phyloP scores from a whole-genome alignment of 75 land plant species.

The Isoetes taiwanensis region DNA sequence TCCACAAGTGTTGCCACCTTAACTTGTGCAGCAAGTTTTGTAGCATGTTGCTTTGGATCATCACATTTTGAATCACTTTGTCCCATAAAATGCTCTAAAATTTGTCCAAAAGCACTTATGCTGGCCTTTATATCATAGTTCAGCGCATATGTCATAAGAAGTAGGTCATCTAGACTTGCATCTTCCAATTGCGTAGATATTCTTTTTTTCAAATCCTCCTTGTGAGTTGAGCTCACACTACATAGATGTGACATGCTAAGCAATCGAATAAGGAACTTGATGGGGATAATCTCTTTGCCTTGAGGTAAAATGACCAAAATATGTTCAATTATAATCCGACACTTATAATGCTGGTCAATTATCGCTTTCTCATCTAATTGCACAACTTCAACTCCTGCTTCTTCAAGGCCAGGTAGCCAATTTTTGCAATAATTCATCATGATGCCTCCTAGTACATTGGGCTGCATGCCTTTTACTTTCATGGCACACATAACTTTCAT shows the following conservation, averaged over 20 bases:
- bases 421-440: background rate
- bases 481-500: background rate
- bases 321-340: background rate
- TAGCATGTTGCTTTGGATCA: background rate
- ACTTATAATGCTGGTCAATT: background rate
- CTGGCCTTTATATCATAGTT: background rate
- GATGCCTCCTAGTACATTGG: background rate
- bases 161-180: background rate
- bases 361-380: background rate
- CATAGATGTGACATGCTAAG: background rate
- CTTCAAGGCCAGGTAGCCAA: too few species aligned
- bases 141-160: background rate
- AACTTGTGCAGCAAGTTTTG: background rate
- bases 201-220: background rate
- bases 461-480: background rate
- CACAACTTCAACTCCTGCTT: too few species aligned
- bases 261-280: background rate
- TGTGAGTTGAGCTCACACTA: background rate
- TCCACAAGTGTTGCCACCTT: slow-evolving; percentile 6
- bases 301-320: background rate
- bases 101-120: background rate
- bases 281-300: slow-evolving; percentile 1
- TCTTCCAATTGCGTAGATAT: background rate
- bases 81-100: background rate
- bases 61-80: background rate